Conservation (phyloP, 192 early-diverging fungal genomes). For the Ambispora gerdemannii region DNA sequence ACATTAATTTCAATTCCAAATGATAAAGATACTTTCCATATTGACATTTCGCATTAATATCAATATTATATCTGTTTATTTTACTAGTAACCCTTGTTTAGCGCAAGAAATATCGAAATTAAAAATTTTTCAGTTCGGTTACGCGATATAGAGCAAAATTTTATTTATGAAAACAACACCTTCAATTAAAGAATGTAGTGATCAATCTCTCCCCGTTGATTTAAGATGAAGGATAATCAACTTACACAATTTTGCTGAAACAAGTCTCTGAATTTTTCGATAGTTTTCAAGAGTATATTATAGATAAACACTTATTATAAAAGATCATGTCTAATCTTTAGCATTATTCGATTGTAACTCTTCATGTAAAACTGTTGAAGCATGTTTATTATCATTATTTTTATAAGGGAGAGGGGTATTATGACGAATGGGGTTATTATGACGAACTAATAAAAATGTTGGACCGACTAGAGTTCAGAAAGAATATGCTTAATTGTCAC, state of each 20-base stretch:
- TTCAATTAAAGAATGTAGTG: no score
- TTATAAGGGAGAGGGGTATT: no score
- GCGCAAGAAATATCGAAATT: background rate
- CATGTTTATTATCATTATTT: conserved; percentile 45
- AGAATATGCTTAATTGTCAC: no score
- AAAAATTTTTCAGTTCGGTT: background rate
- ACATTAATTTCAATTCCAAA: no score
- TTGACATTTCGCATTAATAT: no score
- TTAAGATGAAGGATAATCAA: background rate
- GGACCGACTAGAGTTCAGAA: no score
- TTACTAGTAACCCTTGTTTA: background rate
- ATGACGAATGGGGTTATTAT: no score
- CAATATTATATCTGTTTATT: conserved; percentile 10
- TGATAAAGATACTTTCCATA: no score
- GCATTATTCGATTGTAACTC: conserved; percentile 59
- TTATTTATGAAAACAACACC: background rate
- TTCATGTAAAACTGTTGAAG: conserved; percentile 68
- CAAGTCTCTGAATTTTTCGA: conserved; percentile 43
- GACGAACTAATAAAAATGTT: no score
- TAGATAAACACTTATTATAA: background rate
- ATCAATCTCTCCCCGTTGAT: no score
- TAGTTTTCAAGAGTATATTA: conserved; percentile 43
- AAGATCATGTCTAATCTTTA: conserved; percentile 47
- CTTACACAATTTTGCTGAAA: conserved; percentile 32
- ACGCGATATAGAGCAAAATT: background rate